Base-by-base conservation (phyloP, 2,329 filamentous ascomycete species). In the Aotearoamyces nothofagi region DNA sequence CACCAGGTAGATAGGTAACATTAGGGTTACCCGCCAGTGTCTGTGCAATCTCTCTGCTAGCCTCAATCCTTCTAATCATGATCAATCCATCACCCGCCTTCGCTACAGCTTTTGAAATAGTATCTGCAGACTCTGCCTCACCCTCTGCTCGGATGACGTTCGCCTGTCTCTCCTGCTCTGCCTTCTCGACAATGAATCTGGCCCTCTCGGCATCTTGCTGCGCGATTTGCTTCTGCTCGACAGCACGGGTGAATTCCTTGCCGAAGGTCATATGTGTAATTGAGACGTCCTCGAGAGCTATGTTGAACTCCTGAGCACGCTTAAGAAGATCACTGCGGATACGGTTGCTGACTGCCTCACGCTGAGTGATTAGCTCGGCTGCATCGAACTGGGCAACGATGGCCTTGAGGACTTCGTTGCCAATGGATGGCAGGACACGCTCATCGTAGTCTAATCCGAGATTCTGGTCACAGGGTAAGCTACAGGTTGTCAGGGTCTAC, bases 231-330 rank as follows among this genome's bases (percentile, higher is more conserved):
- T 98, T 98, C 72, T 98, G 90, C 64, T 98, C 90, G 48, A 98
- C 90, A 40, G 90, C 90, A 57, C 82, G 81, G 36, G 90, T 98
- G 67, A 98, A 98, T 60, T 98, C 90, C 57, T 87, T 87, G 45
- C 90, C 90, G 54, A 98, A 98, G 30, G 90, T 98, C 90, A 98
- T 98, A 69, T 98, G 90, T 37, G 90, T 98, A 58, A 98, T 98
- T 51, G 83, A 92, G 35, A 98, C 90, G 51, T 98, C 90, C 60
- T 98, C 90, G 30, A 98, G 81, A 15, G 84, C 83, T 51, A 98
- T 98, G 67, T 98, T 93, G 74, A 98, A 98, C 58, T 98, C 90
- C 49, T 77, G 63, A 26, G 90, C 90, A 48, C 90, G 86, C 62
- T 79, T 84, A 51, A 90, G 77, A 27, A 98, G 74, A 54, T 98